Evolutionary conservation across 768 basidiomycete genomes (phyloP).

Genomic region (Cystoderma amianthinum): DNA sequence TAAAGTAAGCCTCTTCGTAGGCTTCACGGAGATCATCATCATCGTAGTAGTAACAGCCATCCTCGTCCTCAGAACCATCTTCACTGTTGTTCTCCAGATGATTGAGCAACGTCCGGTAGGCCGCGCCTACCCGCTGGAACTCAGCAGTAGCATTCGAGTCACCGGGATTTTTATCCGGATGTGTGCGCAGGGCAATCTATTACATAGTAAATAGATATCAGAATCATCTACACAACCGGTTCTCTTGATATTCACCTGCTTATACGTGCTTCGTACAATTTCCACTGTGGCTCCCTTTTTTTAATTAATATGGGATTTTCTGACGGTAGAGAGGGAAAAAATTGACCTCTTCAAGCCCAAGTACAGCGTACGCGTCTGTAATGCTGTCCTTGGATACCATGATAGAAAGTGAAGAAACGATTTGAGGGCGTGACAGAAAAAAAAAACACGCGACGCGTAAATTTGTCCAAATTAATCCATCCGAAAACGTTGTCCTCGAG

Average conservation of each 20-base stretch:
- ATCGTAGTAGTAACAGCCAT: constrained; percentile 24
- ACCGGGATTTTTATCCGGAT: constrained; percentile 73
- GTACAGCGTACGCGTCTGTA: constrained; percentile 27
- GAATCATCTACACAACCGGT: neutral
- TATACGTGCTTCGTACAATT: constrained; percentile 61
- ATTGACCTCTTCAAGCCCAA: constrained; percentile 51
- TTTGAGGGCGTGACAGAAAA: constrained; percentile 6
- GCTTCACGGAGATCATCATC: constrained; percentile 29
- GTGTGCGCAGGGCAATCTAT: constrained; percentile 58
- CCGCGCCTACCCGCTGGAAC: constrained; percentile 62
- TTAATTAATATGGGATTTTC: no score
- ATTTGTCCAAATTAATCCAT: constrained; percentile 6
- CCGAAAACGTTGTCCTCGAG: no score
- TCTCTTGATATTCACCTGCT: constrained; percentile 38
- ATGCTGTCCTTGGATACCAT: constrained; percentile 9
- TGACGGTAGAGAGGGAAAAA: no score
- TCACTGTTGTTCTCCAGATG: constrained; percentile 35
- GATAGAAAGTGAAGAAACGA: constrained; percentile 5
- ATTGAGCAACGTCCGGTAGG: constrained; percentile 55
- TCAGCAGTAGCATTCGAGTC: constrained; percentile 59
- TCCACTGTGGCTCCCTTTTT: constrained; percentile 58
- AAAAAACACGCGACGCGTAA: constrained; percentile 13
- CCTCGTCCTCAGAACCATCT: constrained; percentile 24
- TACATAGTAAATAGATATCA: no score
- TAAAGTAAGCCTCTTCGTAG: constrained; percentile 11